phyloP scores from a whole-genome alignment of 2,329 filamentous ascomycete genomes.

The Madurella fahalii region DNA sequence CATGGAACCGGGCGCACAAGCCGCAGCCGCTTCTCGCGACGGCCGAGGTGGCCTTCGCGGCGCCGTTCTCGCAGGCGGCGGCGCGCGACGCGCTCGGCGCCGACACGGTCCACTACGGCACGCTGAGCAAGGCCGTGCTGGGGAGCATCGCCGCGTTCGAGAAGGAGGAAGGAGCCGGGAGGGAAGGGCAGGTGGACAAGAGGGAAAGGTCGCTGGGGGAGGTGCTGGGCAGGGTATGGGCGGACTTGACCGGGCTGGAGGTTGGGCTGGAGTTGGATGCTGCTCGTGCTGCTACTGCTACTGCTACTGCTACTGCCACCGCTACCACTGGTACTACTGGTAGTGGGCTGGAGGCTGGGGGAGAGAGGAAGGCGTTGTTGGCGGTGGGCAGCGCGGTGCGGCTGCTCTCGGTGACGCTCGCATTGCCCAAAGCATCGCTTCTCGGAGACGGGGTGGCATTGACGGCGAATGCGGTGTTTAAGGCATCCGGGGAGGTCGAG shows the following conservation, averaged over 20 bases:
- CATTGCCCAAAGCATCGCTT: slow-evolving; percentile 65
- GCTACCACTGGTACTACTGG: too few relatives aligned
- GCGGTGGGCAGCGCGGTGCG: slow-evolving; percentile 37
- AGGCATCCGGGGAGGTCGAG: slow-evolving; percentile 22
- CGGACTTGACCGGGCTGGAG: slow-evolving; percentile 34
- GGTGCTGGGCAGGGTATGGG: slow-evolving; percentile 37
- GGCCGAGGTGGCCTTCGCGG: slow-evolving; percentile 52
- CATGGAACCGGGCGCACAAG: slow-evolving; percentile 59
- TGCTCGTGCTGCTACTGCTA: too few relatives aligned
- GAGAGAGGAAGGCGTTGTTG: slow-evolving; percentile 28
- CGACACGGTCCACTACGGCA: slow-evolving; percentile 75
- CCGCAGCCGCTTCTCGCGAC: slow-evolving; percentile 61
- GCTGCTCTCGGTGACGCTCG: slow-evolving; percentile 49
- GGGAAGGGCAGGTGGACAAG: slow-evolving; percentile 28
- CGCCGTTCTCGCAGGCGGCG: slow-evolving; percentile 55
- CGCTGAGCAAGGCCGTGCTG: slow-evolving; percentile 62
- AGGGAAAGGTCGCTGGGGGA: slow-evolving; percentile 24
- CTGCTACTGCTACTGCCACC: too few relatives aligned
- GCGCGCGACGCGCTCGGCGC: slow-evolving; percentile 55
- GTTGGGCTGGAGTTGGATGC: slow-evolving; percentile 21
- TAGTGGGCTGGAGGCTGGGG: slow-evolving; percentile 22
- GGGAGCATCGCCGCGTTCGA: slow-evolving; percentile 33
- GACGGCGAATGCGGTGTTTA: slow-evolving; percentile 42
- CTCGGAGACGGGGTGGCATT: slow-evolving; percentile 58
- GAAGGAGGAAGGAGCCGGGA: slow-evolving; percentile 6